Evolutionary conservation across 768 basidiomycete species (phyloP), one percentile per base, ranked within the genome.

Genomic region (Phlegmacium glaucopus): DNA sequence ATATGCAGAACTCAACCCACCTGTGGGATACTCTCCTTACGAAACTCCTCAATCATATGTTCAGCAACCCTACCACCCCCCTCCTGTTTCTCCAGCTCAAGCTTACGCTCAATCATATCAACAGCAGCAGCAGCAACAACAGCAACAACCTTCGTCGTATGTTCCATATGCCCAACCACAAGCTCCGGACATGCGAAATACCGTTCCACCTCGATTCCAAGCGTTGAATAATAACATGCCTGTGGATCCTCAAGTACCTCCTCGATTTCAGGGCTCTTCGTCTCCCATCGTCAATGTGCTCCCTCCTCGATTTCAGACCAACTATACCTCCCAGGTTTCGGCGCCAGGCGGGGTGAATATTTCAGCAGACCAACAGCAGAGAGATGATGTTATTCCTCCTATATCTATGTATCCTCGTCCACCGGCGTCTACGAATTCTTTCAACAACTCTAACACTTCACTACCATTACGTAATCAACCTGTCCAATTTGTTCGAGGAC

Each of bases 381-480:
- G 50, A 53, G 10, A 18, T 39, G 16, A 39, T 41, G 34, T 29
- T 44, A 38, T 46, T 52, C 41, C 76, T 3, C 69, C 70, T 6
- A 78, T 81, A 47, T 74, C 70, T 6, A 78, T 81, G 48, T 74
- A 76, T 40, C 73, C 72, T 1, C 60, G 65, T 57, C 34, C 61
- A 57, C 35, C 59, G 12, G 54, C 63, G 6, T 17, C 43, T 9
- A 44, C 55, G 11, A 30, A 47, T 3, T 17, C 50, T 6, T 55
- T 45, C 42, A 47, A 37, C 25, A 49, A 41, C 5, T 52, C 55
- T 37, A 57, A 43, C 37, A 59, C 47, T 22, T 22, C 22, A 22
- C 5, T 22, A 37, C 56, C 63, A 4, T 43, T 55, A 10, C 50
- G 50, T 28, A 34, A 37, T 13, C 32, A 36, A 4, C 25, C 46